phyloP scores from a whole-genome alignment of 208 protist species.

The Wallacemonas sp. region DNA sequence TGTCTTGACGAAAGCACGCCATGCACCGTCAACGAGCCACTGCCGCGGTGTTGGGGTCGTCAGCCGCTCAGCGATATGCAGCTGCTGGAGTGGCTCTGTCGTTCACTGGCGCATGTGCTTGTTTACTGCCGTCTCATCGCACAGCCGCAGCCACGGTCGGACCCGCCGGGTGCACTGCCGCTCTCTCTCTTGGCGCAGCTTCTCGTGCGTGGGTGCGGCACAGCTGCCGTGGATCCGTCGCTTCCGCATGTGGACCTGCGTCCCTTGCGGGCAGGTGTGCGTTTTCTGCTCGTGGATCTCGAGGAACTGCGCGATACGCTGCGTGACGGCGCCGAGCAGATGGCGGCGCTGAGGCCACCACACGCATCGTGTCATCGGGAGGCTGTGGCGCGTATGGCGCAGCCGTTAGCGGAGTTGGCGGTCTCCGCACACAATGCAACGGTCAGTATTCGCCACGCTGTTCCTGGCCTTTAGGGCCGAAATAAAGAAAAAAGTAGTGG shows the following conservation, averaged over 20 bases:
- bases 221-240: not conserved
- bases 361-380: no score
- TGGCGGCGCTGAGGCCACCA: no score
- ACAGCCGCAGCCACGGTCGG: not conserved
- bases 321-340: not conserved
- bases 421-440: not conserved
- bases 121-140: conserved; percentile 3
- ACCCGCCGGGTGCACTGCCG: not conserved
- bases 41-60: not conserved
- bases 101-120: not conserved
- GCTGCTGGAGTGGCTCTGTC: not conserved
- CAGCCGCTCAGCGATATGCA: not conserved
- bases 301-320: conserved; percentile 15
- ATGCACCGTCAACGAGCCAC: not conserved
- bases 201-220: not conserved
- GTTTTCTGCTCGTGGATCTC: conserved; percentile 25
- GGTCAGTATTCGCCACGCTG: not conserved
- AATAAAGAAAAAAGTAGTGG: not conserved
- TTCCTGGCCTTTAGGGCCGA: not conserved
- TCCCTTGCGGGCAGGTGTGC: conserved; percentile 11
- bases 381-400: not conserved
- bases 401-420: not conserved
- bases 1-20: not conserved
- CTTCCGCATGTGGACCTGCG: not conserved
- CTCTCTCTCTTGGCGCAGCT: conserved; percentile 5